Evolutionary conservation across 768 basidiomycete species (phyloP).

Genomic region (Artomyces pyxidatus): DNA sequence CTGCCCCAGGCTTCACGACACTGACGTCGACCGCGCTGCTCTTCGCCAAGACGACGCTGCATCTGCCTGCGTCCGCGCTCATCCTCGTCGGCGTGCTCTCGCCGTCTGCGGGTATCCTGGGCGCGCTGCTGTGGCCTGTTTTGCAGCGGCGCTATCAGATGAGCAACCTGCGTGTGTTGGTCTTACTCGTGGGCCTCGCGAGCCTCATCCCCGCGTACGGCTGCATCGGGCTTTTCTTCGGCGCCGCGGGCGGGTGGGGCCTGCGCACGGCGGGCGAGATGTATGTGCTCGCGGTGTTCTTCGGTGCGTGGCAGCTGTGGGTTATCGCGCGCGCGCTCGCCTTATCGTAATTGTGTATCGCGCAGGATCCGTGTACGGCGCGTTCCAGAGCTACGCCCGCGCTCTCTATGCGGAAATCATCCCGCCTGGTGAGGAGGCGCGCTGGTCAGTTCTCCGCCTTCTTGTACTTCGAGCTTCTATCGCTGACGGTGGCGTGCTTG

Average conservation of each 20-base stretch:
- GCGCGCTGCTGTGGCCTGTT: slow-evolving; percentile 74
- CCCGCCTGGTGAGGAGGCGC: slow-evolving; percentile 81
- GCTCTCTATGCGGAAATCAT: slow-evolving; percentile 84
- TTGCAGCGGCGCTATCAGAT: slow-evolving; percentile 58
- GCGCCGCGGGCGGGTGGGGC: slow-evolving; percentile 47
- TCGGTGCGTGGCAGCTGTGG: slow-evolving; percentile 45
- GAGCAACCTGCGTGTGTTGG: slow-evolving; percentile 61
- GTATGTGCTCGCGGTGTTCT: slow-evolving; percentile 75
- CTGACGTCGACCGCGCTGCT: slow-evolving; percentile 88
- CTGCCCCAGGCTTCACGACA: slow-evolving; percentile 72
- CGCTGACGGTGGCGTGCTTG: slow-evolving; percentile 25
- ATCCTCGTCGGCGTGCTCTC: slow-evolving; percentile 76
- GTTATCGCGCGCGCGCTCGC: too few relatives aligned
- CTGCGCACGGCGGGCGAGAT: slow-evolving; percentile 78
- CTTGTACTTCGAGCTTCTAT: neutral
- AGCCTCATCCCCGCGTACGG: slow-evolving; percentile 72
- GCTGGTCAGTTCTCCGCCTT: slow-evolving; percentile 48
- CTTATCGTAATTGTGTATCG: too few relatives aligned
- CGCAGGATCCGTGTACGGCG: slow-evolving; percentile 61
- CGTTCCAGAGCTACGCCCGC: slow-evolving; percentile 86
- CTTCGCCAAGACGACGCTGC: slow-evolving; percentile 82
- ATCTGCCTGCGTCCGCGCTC: slow-evolving; percentile 71
- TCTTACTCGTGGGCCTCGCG: slow-evolving; percentile 58
- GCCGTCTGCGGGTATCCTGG: slow-evolving; percentile 69
- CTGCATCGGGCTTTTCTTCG: slow-evolving; percentile 75